Evolutionary conservation across 371 early-diverging fungal genomes (phyloP), one percentile per base, ranked within the genome.

Genomic region (Smittium mucronatum): DNA sequence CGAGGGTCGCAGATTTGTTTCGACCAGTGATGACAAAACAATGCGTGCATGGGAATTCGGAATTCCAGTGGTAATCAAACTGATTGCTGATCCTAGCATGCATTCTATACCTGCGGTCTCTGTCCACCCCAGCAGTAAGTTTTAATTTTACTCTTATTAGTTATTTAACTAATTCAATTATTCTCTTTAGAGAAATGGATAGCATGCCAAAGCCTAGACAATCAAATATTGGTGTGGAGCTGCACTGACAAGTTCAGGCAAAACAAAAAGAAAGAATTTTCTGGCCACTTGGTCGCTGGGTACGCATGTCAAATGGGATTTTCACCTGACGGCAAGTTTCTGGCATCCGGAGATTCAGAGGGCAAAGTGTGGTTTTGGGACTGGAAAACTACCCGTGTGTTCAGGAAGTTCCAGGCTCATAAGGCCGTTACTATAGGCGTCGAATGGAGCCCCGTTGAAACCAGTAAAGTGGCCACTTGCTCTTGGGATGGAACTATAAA

Each of bases 41-140:
- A 78, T 98, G 77, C 85, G 97, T 67, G 94, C 90, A 35, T 98
- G 97, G 97, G 98, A 98, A 82, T 93, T 84, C 74, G 96, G 91
- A 73, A 95, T 96, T 70, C 97, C 97, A 1, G 94, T 97, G 11
- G 94, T 93, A 57, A 93, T 98, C 82, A 94, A 95, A 81, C 92
- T 93, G 71, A 87, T 95, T 73, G 94, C 96, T 16, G 97, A 98
- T 68, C 93, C 96, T 1, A 86, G 87, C 69, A 95, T 98, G 95
- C 93, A 95, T 74, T 88, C 91, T 28, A 93, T 97, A 86, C 95
- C 96, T 21, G 87, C 93, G 5, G 94, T 93, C 11, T 86, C 94
- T 1, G 71, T 91, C 58, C 89, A 90, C 72, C 96, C 93, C 21
- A 90, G 86, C 75, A 67, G 36, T 67, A 67, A 67, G 47, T 67